Base-by-base conservation (phyloP, 2,329 filamentous ascomycete species). In the Tolypocladium capitatum region DNA sequence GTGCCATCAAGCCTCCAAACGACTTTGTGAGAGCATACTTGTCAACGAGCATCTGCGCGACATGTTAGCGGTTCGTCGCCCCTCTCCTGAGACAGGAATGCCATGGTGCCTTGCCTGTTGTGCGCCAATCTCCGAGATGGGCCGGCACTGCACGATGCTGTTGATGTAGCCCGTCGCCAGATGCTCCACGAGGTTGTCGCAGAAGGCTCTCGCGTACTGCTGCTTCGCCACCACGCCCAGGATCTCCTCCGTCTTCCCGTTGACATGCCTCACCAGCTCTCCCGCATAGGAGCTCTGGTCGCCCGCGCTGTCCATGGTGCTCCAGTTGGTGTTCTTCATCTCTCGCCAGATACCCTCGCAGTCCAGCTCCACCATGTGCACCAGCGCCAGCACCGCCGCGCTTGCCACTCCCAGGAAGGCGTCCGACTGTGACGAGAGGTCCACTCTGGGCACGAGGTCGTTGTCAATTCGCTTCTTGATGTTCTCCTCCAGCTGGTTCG, bases 321-420 rank as follows among this genome's bases (percentile, higher is more conserved):
- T 86, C 92, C 92, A 98, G 44, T 90, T 86, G 0, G 85, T 94
- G 61, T 96, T 95, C 53, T 83, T 84, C 92, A 98, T 98, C 69
- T 97, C 92, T 48, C 90, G 80, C 92, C 91, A 98, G 16, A 84
- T 83, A 0, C 84, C 79, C 54, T 97, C 91, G 56, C 89, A 84
- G 46, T 84, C 84, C 1, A 82, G 64, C 61, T 95, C 90, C 5
- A 95, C 86, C 58, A 82, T 83, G 51, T 86, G 82, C 5, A 97
- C 90, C 42, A 98, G 73, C 0, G 85, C 79, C 45, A 92, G 75
- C 6, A 98, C 84, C 4, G 88, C 84, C 13, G 89, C 84, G 60
- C 86, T 91, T 2, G 91, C 92, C 34, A 98, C 91, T 3, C 90
- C 90, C 71, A 98, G 84, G 65, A 97, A 98, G 0, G 88, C 82